Percentiles rank a stretch among this genome's conserved stretches.
These are phyloP conservation scores for Globisporangium camurandrum DNA, from an alignment of 352 stramenopile species.

Conservation along the genomic window DNA sequence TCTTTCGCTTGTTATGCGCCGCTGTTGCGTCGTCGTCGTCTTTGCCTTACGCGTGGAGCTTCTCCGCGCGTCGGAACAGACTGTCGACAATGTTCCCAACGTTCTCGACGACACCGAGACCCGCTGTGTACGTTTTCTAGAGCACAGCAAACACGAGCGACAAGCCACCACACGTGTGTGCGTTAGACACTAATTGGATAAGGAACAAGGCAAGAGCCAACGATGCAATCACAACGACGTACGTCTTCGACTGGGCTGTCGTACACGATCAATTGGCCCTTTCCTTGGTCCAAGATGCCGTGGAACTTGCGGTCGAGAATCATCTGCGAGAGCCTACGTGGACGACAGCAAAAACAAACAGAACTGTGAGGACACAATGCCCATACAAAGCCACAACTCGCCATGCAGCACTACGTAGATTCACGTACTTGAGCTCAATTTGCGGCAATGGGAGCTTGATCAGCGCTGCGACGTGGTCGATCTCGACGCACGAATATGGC, in stretches of 20 bases:
- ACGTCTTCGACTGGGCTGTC: constrained; percentile 91
- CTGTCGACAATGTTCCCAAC: constrained; percentile 95
- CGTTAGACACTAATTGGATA: neutral
- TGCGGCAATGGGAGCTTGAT: constrained; percentile 93
- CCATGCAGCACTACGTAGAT: neutral
- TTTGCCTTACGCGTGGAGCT: constrained; percentile 81
- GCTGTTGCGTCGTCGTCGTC: no score
- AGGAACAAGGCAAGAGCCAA: neutral
- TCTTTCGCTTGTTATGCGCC: no score
- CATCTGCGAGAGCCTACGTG: constrained; percentile 97
- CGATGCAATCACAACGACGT: constrained; percentile 28
- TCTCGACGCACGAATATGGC: constrained; percentile 96
- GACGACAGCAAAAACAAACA: neutral
- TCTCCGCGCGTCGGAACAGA: constrained; percentile 86
- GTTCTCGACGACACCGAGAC: constrained; percentile 95
- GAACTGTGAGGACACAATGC: neutral
- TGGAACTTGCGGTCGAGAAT: constrained; percentile 99
- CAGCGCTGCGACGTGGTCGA: constrained; percentile 94
- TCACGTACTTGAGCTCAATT: constrained; percentile 76
- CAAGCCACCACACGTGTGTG: neutral
- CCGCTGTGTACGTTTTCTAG: constrained; percentile 89
- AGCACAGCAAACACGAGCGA: no score
- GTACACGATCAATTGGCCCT: constrained; percentile 98
- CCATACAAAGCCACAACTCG: constrained; percentile 4
- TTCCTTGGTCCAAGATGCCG: constrained; percentile 98